phyloP scores from a whole-genome alignment of 345 rosid species.

The Brassica rapa region DNA sequence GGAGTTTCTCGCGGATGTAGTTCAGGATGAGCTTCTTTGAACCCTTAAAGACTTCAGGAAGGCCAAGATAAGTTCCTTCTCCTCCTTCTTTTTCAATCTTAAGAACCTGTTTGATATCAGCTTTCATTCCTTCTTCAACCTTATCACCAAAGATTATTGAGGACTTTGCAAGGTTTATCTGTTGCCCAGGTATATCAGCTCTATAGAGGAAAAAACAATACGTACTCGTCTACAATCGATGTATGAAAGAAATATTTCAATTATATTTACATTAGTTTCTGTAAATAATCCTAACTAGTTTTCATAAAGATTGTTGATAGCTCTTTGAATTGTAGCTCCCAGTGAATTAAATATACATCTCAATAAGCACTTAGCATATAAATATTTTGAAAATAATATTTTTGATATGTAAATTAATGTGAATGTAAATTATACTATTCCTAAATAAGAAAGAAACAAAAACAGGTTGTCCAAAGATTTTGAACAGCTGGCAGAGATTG shows the following conservation, averaged over 20 bases:
- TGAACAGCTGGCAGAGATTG: conserved; percentile 35
- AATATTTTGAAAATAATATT: background rate
- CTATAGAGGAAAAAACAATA: background rate
- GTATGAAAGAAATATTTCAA: background rate
- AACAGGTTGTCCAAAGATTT: conserved; percentile 38
- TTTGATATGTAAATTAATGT: background rate
- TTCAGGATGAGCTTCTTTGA: too few species aligned
- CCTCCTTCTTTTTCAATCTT: too few species aligned
- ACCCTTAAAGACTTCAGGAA: too few species aligned
- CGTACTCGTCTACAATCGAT: background rate
- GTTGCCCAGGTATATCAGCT: background rate
- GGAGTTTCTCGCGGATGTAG: too few species aligned
- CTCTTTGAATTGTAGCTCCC: background rate
- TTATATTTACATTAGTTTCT: background rate
- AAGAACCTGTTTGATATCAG: too few species aligned
- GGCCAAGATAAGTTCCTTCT: too few species aligned
- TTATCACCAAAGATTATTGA: too few species aligned
- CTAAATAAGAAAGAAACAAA: conserved; percentile 29
- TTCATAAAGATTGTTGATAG: background rate
- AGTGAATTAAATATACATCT: background rate
- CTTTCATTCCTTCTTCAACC: too few species aligned
- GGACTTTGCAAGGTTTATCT: too few species aligned
- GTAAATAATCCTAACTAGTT: background rate
- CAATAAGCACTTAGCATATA: background rate
- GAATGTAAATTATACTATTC: conserved; percentile 1